These are phyloP conservation scores for Dioszegia crocea DNA, from an alignment of 768 basidiomycete genomes.

Conservation along the genomic window DNA sequence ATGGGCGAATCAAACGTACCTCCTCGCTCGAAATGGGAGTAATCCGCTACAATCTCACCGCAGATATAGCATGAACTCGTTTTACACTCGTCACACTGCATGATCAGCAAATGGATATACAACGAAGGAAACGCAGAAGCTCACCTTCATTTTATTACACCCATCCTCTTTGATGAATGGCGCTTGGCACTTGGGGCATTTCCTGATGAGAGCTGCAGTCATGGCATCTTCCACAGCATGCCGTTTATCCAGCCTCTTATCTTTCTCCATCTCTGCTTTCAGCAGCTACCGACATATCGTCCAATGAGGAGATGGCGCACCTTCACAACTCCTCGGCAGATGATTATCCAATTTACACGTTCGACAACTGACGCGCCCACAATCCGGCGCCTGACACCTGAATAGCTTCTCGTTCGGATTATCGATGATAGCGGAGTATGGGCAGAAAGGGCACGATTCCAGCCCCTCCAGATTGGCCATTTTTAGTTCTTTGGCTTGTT, in stretches of 20 bases:
- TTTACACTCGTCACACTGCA: slow-evolving; percentile 48
- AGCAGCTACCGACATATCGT: neutral
- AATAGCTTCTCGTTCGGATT: slow-evolving; percentile 64
- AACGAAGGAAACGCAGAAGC: neutral
- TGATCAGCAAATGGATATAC: neutral
- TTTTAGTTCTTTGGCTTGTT: slow-evolving; percentile 73
- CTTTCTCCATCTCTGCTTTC: slow-evolving; percentile 60
- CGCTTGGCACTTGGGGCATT: slow-evolving; percentile 80
- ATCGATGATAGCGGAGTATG: slow-evolving; percentile 76
- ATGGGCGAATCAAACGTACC: too few relatives aligned
- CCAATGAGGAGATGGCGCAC: slow-evolving; percentile 12
- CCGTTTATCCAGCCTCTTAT: slow-evolving; percentile 66
- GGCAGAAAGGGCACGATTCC: slow-evolving; percentile 88
- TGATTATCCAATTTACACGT: slow-evolving; percentile 63
- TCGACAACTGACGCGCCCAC: slow-evolving; percentile 72
- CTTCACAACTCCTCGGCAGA: slow-evolving; percentile 50
- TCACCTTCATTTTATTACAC: slow-evolving; percentile 74
- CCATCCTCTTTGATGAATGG: slow-evolving; percentile 52
- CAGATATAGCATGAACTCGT: too few relatives aligned
- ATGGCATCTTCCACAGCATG: slow-evolving; percentile 89
- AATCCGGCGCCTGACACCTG: slow-evolving; percentile 57
- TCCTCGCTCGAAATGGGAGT: too few relatives aligned
- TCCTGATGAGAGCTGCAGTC: slow-evolving; percentile 80
- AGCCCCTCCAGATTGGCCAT: slow-evolving; percentile 71
- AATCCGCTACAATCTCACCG: too few relatives aligned